phyloP scores from a whole-genome alignment of 129 eudicot species.

The Pulicaria dysenterica region DNA sequence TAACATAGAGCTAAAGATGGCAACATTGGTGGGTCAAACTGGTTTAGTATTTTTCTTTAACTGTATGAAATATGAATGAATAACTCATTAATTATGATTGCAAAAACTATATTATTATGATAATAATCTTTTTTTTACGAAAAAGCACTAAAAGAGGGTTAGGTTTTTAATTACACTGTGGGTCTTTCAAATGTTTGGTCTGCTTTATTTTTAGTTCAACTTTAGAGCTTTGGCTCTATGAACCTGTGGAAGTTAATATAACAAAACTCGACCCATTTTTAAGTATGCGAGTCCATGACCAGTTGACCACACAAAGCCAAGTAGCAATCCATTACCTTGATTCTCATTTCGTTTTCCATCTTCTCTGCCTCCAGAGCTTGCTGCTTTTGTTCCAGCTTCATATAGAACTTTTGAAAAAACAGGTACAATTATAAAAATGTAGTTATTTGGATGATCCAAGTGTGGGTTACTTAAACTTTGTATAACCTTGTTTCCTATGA shows the following conservation, averaged over 20 bases:
- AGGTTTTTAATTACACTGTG: neutral
- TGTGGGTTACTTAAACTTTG: neutral
- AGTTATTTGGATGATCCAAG: neutral
- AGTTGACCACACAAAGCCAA: neutral
- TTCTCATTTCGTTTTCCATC: conserved; percentile 67
- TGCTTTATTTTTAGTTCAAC: neutral
- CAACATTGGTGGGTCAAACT: neutral
- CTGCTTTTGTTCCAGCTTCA: conserved; percentile 72
- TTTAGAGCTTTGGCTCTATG: neutral
- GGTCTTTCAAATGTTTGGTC: neutral
- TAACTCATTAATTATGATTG: too few species aligned
- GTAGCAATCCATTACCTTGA: conserved; percentile 50
- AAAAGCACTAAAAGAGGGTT: neutral
- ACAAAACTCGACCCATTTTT: neutral
- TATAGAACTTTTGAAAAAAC: conserved; percentile 47
- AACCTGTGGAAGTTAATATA: neutral
- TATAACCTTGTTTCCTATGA: neutral
- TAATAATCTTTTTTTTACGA: neutral
- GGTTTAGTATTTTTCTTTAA: neutral
- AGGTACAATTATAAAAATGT: conserved; percentile 1
- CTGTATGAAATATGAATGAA: neutral
- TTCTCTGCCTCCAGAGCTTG: conserved; percentile 83
- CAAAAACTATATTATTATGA: too few species aligned
- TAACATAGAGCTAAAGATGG: neutral
- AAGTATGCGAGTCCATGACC: neutral